Base-by-base conservation (phyloP, 805 yeast species). In the Millerozyma acaciae region DNA sequence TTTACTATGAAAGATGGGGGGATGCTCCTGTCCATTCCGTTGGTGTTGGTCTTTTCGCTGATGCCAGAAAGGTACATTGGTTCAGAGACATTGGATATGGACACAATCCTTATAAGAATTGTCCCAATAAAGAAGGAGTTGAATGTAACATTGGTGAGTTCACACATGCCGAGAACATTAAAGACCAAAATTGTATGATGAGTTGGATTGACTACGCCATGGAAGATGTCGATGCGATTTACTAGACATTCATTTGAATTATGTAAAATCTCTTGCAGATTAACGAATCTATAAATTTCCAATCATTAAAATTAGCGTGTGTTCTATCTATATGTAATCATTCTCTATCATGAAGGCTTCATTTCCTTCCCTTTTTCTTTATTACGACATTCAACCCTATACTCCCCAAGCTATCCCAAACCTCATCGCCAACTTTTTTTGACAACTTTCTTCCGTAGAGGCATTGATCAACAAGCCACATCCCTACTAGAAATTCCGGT, bases 391-490 rank as follows among this genome's bases (percentile, higher is more conserved):
- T 60, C 4, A 65, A 44, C 2, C 76, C 76, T 8, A 72, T 57
- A 26, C 62, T 65, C 22, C 72, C 72, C 8, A 84, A 84, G 55
- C 94, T 84, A 26, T 75, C 73, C 97, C 97, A 93, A 1, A 90
- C 78, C 18, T 69, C 72, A 4, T 73, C 75, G 25, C 74, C 78
- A 5, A 93, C 75, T 23, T 59, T 59, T 38, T 75, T 70, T 0
- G 98, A 97, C 30, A 93, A 62, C 54, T 93, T 93, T 24, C 95
- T 69, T 0, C 98, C 98, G 53, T 90, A 93, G 9, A 93, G 66
- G 52, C 96, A 85, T 59, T 93, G 98, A 56, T 93, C 99, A 2
- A 93, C 89, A 4, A 89, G 60, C 98, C 98, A 93, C 84, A 85
- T 89, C 0, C 98, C 98, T n/a, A 89, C 90, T 20, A 90, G 62